These are phyloP conservation scores for Stephania yunnanensis DNA, from an alignment of 164 flowering plant species.

Conservation along the genomic window DNA sequence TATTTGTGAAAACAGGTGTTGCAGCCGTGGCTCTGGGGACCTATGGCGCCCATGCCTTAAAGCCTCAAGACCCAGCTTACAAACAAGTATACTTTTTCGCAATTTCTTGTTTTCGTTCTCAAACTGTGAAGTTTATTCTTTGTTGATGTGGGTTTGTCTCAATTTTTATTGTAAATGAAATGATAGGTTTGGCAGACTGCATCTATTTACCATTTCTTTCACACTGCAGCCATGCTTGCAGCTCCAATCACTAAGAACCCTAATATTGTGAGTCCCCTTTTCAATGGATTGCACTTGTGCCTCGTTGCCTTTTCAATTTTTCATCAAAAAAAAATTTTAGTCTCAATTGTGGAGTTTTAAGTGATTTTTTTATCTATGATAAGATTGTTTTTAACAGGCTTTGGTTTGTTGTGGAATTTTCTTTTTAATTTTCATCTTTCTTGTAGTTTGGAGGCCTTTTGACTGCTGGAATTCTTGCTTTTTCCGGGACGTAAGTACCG, in stretches of 20 bases:
- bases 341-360: conserved; percentile 8
- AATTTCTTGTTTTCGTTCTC: neutral
- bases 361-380: neutral
- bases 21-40: conserved; percentile 88
- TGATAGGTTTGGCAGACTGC: conserved; percentile 93
- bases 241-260: conserved; percentile 77
- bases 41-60: conserved; percentile 82
- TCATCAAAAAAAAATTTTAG: neutral
- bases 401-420: neutral
- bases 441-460: conserved; percentile 85
- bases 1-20: conserved; percentile 38
- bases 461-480: conserved; percentile 78
- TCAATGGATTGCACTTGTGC: neutral
- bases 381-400: neutral
- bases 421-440: conserved; percentile 12
- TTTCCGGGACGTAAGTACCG: conserved; percentile 87
- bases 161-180: conserved; percentile 11
- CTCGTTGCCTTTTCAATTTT: neutral
- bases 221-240: conserved; percentile 81
- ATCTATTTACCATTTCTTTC: conserved; percentile 84
- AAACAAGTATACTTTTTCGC: neutral
- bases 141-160: neutral
- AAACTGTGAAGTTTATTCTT: neutral
- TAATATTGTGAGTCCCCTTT: conserved; percentile 44
- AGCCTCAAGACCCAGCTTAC: conserved; percentile 70